Conservation (phyloP, 1,284 basidiomycete genomes). For the Inonotus hispidus region DNA sequence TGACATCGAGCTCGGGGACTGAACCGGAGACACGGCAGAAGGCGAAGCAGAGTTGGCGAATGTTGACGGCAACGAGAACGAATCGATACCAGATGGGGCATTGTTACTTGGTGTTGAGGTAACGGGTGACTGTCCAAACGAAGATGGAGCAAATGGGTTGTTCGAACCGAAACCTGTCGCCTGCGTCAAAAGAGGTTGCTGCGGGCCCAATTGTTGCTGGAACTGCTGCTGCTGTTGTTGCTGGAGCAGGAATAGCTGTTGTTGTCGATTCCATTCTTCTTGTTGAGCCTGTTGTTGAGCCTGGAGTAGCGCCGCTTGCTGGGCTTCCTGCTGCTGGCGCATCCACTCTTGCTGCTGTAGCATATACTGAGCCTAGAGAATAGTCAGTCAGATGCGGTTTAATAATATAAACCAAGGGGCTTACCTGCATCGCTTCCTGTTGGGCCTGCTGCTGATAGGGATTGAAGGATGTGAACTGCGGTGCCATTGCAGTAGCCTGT, state of each 20-base stretch:
- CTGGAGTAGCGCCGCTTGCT: slow-evolving; percentile 44
- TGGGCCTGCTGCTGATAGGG: slow-evolving; percentile 96
- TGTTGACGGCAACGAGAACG: slow-evolving; percentile 33
- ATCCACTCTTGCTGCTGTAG: slow-evolving; percentile 69
- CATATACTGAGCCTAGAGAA: slow-evolving; percentile 55
- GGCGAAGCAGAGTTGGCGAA: slow-evolving; percentile 33
- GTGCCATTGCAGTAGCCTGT: slow-evolving; percentile 67
- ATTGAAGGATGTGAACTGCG: slow-evolving; percentile 85
- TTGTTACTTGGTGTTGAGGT: slow-evolving; percentile 26
- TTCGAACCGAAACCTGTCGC: slow-evolving; percentile 83
- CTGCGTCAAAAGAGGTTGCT: slow-evolving; percentile 50
- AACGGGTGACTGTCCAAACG: slow-evolving; percentile 34
- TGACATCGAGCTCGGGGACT: slow-evolving; percentile 26
- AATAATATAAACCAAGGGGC: slow-evolving; percentile 13
- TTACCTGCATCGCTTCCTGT: slow-evolving; percentile 69
- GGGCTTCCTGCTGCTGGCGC: slow-evolving; percentile 45
- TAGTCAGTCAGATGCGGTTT: not conserved
- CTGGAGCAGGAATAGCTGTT: slow-evolving; percentile 45
- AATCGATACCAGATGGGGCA: slow-evolving; percentile 11
- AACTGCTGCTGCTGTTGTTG: slow-evolving; percentile 41
- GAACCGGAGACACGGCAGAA: slow-evolving; percentile 27
- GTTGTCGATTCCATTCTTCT: slow-evolving; percentile 33
- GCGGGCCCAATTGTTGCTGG: slow-evolving; percentile 27
- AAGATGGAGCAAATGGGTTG: slow-evolving; percentile 79
- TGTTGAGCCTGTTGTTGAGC: slow-evolving; percentile 35